Base-by-base conservation (phyloP, 768 basidiomycete genomes). In the Daedalea quercina region DNA sequence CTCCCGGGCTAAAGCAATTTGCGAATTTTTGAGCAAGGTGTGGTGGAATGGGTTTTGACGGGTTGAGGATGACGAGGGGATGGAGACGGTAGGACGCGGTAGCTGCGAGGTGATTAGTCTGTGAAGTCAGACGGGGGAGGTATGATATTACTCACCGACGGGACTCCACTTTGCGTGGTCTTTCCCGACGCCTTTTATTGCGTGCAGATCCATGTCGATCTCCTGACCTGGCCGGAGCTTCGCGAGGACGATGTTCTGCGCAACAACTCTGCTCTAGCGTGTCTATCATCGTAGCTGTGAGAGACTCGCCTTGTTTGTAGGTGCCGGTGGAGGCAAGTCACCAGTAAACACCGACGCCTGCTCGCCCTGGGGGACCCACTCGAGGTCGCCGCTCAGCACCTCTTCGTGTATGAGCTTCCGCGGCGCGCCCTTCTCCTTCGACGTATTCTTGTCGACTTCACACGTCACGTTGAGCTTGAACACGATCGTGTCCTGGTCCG, bases 151-250 rank as follows among this genome's bases (percentile, higher is more conserved):
- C 80, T 52, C 60, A 90, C 94, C 92, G 48, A 98, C 96, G 26
- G 96, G 94, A 53, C 82, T 90, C 67, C 90, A 99, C 66, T 99
- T 99, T 44, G 96, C 94, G 62, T 99, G 95, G 56, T 94, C 92
- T 62, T 90, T 90, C 15, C 94, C 94, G 15, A 90, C 81, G 13
- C 92, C 90, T 63, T 98, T 98, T 55, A 94, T 74, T 20, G 93
- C 94, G 63, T 98, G 94, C 52, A 94, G 62, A 62, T 93, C 87
- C 72, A 90, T 80, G 40, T 90, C 78, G 37, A 99, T 73, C 47
- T 78, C 76, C 69, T 99, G 96, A 4, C 94, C 95, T 0, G 95
- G 95, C 43, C 94, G 76, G 48, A 98, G 71, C 67, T 98, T 98
- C 2, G 86, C 87, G 24, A 99, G 73, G 25, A 98, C 85, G 53